Percentiles rank a stretch among this genome's conserved stretches.
Conservation (phyloP, 495 filamentous ascomycete species). For the Penicillium desertorum region DNA sequence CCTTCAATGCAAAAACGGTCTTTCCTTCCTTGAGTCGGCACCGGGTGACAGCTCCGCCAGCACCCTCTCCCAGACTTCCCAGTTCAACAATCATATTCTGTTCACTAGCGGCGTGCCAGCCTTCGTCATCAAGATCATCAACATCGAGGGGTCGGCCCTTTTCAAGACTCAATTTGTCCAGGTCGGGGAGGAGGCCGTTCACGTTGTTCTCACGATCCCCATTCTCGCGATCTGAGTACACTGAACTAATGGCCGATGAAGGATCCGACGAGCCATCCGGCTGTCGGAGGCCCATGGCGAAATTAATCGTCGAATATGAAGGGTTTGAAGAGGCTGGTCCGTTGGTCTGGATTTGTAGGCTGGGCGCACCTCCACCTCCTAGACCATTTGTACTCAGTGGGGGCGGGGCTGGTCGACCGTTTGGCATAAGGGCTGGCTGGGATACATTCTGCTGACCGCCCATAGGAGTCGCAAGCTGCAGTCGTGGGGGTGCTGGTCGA, state of each 20-base stretch:
- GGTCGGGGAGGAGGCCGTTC: slow-evolving; percentile 63
- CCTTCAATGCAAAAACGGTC: slow-evolving; percentile 95
- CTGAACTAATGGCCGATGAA: slow-evolving; percentile 79
- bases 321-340: slow-evolving; percentile 80
- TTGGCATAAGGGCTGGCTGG: slow-evolving; percentile 49
- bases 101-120: slow-evolving; percentile 88
- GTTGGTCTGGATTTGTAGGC: slow-evolving; percentile 69
- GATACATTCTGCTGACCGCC: slow-evolving; percentile 64
- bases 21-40: slow-evolving; percentile 86
- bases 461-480: slow-evolving; percentile 83
- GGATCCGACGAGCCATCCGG: slow-evolving; percentile 75
- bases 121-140: slow-evolving; percentile 90
- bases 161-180: slow-evolving; percentile 73
- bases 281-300: slow-evolving; percentile 63
- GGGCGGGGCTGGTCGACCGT: slow-evolving; percentile 53
- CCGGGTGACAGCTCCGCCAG: slow-evolving; percentile 91
- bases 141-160: slow-evolving; percentile 82
- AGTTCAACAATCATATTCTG: slow-evolving; percentile 84
- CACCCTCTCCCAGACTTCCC: slow-evolving; percentile 90
- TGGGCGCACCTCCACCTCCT: slow-evolving; percentile 73
- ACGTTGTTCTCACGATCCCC: slow-evolving; percentile 73
- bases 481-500: slow-evolving; percentile 63
- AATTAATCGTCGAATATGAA: slow-evolving; percentile 74
- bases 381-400: slow-evolving; percentile 55
- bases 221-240: slow-evolving; percentile 73